These are phyloP conservation scores for Acorus calamus DNA, from an alignment of 106 monocot species.

Conservation along the genomic window DNA sequence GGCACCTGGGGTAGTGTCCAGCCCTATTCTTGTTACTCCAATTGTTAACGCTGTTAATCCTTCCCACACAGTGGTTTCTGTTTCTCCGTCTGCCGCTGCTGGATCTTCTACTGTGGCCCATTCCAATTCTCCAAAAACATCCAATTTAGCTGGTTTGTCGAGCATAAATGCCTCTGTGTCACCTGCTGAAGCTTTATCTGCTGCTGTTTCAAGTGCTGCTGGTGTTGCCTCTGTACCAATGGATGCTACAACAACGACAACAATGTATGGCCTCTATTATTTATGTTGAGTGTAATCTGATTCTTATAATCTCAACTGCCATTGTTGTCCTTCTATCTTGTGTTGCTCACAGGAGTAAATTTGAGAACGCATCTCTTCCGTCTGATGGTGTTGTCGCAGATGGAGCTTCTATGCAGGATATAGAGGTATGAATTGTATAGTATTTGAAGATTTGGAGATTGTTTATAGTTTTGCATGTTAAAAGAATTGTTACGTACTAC, in stretches of 20 bases:
- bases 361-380: conserved; percentile 19
- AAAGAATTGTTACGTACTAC: too few relatives aligned
- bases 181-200: not conserved
- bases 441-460: not conserved
- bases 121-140: conserved; percentile 9
- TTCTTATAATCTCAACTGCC: not conserved
- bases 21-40: conserved; percentile 16
- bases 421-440: conserved; percentile 43
- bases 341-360: conserved; percentile 17
- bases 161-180: conserved; percentile 5
- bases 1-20: conserved; percentile 15
- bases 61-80: conserved; percentile 14
- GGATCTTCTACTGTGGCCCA: conserved; percentile 14
- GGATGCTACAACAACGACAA: conserved; percentile 13
- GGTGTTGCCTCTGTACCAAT: conserved; percentile 2
- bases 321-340: not conserved
- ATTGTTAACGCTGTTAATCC: conserved; percentile 13
- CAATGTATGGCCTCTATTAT: conserved; percentile 16
- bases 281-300: not conserved
- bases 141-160: conserved; percentile 13
- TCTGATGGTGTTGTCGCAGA: conserved; percentile 21
- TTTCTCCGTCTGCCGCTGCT: conserved; percentile 16
- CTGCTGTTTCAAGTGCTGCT: conserved; percentile 9
- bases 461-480: not conserved
- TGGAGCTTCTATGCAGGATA: conserved; percentile 48